phyloP scores from a whole-genome alignment of 108 stramenopile species.

The Fragilaria crotonensis region DNA sequence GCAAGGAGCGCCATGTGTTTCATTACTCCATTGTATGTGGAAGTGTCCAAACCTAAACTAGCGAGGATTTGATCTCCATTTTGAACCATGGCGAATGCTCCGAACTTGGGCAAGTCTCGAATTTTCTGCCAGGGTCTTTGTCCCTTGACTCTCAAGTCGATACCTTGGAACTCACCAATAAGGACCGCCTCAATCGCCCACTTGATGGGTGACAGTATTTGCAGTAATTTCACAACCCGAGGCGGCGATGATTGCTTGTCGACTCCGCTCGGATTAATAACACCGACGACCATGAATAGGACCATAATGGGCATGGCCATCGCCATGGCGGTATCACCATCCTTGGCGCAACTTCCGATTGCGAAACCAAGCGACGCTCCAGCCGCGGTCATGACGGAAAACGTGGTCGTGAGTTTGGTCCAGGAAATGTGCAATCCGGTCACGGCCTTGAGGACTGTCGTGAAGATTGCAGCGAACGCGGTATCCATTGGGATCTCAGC shows the following conservation, averaged over 20 bases:
- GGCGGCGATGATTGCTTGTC: constrained; percentile 36
- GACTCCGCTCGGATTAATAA: constrained; percentile 81
- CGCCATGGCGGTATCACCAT: constrained; percentile 57
- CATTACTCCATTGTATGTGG: constrained; percentile 46
- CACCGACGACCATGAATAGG: constrained; percentile 47
- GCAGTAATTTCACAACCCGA: constrained; percentile 34
- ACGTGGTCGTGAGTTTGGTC: constrained; percentile 47
- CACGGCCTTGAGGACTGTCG: constrained; percentile 39
- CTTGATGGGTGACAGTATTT: constrained; percentile 55
- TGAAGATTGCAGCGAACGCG: constrained; percentile 56
- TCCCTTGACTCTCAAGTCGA: constrained; percentile 43
- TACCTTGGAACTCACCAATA: constrained; percentile 63
- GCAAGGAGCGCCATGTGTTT: constrained; percentile 37
- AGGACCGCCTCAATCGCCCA: constrained; percentile 79
- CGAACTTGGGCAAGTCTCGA: constrained; percentile 66
- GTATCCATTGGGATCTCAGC: constrained; percentile 77
- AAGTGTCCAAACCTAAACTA: constrained; percentile 56
- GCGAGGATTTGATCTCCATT: constrained; percentile 75
- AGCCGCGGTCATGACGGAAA: constrained; percentile 64
- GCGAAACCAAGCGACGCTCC: constrained; percentile 77
- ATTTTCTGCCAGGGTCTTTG: constrained; percentile 32
- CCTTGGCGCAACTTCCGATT: constrained; percentile 55
- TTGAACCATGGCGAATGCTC: constrained; percentile 68
- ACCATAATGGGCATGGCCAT: constrained; percentile 62
- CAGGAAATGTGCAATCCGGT: constrained; percentile 57